phyloP scores from a whole-genome alignment of 169 alveolate species.

The Plasmodium ovale region DNA sequence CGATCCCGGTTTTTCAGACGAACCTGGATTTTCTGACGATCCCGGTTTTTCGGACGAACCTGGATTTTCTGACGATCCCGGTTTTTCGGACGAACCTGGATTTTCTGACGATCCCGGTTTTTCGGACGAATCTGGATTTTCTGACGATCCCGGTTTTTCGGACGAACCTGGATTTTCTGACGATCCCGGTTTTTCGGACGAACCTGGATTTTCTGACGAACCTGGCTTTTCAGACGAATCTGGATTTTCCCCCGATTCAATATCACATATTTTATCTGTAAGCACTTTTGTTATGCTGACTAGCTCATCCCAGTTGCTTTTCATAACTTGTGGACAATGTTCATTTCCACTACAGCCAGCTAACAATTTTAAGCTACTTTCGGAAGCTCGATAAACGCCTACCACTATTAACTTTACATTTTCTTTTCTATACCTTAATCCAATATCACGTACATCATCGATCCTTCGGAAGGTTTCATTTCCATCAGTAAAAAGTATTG shows the following conservation, averaged over 20 bases:
- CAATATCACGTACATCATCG: slow-evolving; percentile 27
- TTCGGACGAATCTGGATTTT: neutral
- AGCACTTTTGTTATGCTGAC: slow-evolving; percentile 37
- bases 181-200: neutral
- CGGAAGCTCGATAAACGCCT: slow-evolving; percentile 54
- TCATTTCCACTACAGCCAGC: slow-evolving; percentile 42
- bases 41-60: slow-evolving; percentile 4
- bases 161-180: neutral
- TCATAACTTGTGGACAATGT: slow-evolving; percentile 40
- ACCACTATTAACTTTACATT: slow-evolving; percentile 39
- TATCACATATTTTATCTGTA: slow-evolving; percentile 65
- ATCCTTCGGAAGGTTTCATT: slow-evolving; percentile 26
- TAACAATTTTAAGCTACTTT: slow-evolving; percentile 19
- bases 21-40: neutral
- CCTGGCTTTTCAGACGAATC: neutral
- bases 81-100: neutral
- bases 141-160: neutral
- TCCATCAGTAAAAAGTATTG: slow-evolving; percentile 61
- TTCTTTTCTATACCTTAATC: slow-evolving; percentile 47
- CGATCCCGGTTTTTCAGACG: too few species aligned
- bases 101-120: neutral
- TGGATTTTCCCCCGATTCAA: slow-evolving; percentile 4
- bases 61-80: neutral
- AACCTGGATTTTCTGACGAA: neutral
- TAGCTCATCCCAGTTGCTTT: slow-evolving; percentile 37